Evolutionary conservation across 257 asterid genomes (phyloP).

Genomic region (Solanum rostratum): DNA sequence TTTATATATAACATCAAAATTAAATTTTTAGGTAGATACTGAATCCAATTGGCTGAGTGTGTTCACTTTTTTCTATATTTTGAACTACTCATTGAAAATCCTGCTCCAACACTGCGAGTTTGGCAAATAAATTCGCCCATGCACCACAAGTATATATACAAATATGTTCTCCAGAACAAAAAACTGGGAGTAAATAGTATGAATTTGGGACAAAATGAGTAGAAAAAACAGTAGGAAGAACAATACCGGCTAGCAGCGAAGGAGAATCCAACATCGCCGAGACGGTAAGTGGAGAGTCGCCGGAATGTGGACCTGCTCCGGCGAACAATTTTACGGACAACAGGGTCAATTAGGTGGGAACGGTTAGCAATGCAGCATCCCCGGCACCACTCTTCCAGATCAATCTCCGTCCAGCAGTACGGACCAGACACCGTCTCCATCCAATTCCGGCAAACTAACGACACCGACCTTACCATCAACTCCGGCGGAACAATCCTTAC

Average conservation of each 20-base stretch:
- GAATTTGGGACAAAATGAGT: neutral
- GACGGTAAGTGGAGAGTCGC: constrained; percentile 2
- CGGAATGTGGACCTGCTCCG: constrained; percentile 5
- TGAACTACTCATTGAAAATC: neutral
- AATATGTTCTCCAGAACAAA: neutral
- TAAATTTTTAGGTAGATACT: neutral
- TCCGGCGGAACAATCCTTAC: neutral
- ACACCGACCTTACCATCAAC: neutral
- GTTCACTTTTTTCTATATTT: neutral
- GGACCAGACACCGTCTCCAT: constrained; percentile 10
- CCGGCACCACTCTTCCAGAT: constrained; percentile 11
- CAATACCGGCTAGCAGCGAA: constrained; percentile 7
- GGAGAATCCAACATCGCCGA: constrained; percentile 6
- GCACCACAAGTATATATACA: neutral
- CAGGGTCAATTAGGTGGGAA: neutral
- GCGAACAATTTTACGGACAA: constrained; percentile 6
- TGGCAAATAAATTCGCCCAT: neutral
- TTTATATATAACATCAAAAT: neutral
- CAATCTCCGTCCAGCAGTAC: constrained; percentile 11
- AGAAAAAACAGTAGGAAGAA: neutral
- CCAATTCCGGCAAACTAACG: constrained; percentile 10
- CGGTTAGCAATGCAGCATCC: neutral
- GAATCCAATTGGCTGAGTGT: neutral
- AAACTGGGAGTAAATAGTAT: neutral
- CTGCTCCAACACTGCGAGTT: neutral